Evolutionary conservation across 2,329 filamentous ascomycete genomes (phyloP).

Genomic region (Diplodia corticola): DNA sequence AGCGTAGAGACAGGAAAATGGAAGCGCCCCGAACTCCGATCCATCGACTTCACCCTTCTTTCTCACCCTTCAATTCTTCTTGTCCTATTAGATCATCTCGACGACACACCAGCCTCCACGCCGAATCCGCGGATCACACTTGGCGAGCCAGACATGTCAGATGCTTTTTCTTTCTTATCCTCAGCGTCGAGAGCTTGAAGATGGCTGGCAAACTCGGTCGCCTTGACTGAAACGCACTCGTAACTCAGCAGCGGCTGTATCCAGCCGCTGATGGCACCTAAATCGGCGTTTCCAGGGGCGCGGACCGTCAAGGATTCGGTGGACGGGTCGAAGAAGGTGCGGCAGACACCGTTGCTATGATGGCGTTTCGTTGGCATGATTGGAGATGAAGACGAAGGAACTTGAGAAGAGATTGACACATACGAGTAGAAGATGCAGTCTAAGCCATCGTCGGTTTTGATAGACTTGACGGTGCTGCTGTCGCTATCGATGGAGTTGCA

Average conservation of each 20-base stretch:
- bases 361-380: no score
- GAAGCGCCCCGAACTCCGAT: neutral
- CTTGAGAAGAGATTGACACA: neutral
- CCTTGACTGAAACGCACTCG: neutral
- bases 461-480: neutral
- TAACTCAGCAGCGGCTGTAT: neutral
- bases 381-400: neutral
- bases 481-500: neutral
- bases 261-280: neutral
- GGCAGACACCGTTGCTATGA: constrained; percentile 6
- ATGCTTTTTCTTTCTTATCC: neutral
- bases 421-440: constrained; percentile 19
- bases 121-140: neutral
- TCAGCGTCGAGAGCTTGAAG: neutral
- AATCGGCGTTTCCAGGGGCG: neutral
- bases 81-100: neutral
- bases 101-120: neutral
- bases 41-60: neutral
- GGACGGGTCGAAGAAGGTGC: neutral
- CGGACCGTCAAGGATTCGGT: neutral
- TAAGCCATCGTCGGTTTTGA: neutral
- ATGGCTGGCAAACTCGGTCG: neutral
- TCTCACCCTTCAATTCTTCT: neutral
- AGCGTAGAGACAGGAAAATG: neutral
- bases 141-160: neutral